These are phyloP conservation scores for Yamadazyma oceani DNA, from an alignment of 1,139 yeast species.

Conservation along the genomic window DNA sequence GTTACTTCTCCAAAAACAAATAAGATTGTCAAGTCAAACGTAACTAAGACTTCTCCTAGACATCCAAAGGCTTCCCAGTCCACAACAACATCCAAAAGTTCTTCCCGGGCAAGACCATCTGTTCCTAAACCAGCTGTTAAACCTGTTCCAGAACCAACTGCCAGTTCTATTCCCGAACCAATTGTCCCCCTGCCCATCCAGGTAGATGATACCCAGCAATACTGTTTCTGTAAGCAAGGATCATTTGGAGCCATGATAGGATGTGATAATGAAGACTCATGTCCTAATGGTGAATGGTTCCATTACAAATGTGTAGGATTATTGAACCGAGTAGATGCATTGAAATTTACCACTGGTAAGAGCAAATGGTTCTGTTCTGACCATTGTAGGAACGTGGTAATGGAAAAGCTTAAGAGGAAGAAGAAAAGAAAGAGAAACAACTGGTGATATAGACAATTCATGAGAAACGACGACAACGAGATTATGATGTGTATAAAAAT, in stretches of 20 bases:
- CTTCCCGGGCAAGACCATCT: too few species aligned
- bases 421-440: conserved; percentile 20
- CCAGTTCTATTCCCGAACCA: too few species aligned
- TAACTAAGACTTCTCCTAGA: too few species aligned
- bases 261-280: conserved; percentile 41
- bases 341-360: conserved; percentile 37
- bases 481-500: conserved; percentile 6
- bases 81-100: too few species aligned
- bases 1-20: background rate
- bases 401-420: conserved; percentile 12
- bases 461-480: background rate
- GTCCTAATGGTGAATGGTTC: conserved; percentile 52
- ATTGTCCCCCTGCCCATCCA: background rate
- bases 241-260: conserved; percentile 51
- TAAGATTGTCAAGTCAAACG: background rate
- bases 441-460: conserved; percentile 8
- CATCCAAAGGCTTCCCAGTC: too few species aligned
- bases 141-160: conserved; percentile 5
- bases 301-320: conserved; percentile 51
- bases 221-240: conserved; percentile 46
- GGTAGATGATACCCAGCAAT: conserved; percentile 23
- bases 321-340: conserved; percentile 39
- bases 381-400: conserved; percentile 26
- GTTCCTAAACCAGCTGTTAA: too few species aligned
- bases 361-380: conserved; percentile 45